phyloP scores from a whole-genome alignment of 176 grass and related monocot genomes.

The Panicum miliaceum region DNA sequence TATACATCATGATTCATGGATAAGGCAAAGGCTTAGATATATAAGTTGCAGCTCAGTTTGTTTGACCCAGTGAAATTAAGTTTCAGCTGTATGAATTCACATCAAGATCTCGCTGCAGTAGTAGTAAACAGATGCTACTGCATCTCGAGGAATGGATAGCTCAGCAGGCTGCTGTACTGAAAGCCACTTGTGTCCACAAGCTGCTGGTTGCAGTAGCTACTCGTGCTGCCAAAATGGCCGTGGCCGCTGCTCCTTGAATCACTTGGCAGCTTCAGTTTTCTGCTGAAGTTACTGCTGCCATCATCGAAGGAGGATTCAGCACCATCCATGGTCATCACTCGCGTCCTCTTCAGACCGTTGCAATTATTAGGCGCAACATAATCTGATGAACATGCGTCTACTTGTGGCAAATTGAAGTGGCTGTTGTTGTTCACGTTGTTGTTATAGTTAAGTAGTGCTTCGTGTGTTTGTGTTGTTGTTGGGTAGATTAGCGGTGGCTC shows the following conservation, averaged over 20 bases:
- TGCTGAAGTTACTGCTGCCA: background rate
- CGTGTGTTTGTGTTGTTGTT: background rate
- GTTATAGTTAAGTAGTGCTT: background rate
- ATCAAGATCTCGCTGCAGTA: background rate
- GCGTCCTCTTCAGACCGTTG: constrained; percentile 37
- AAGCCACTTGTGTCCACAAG: background rate
- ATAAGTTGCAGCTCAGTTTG: too few species aligned
- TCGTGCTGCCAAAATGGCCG: background rate
- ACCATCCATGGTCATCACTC: background rate
- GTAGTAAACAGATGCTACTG: constrained; percentile 2
- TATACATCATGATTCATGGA: background rate
- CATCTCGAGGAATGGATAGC: constrained; percentile 16
- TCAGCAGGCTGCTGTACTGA: constrained; percentile 38
- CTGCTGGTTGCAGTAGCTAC: constrained; percentile 36
- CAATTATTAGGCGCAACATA: background rate
- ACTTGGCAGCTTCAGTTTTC: constrained; percentile 9
- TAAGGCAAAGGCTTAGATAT: too few species aligned
- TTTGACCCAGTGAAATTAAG: background rate
- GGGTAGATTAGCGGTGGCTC: constrained; percentile 27
- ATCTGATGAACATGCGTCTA: background rate
- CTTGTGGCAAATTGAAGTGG: background rate
- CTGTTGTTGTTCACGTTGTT: background rate
- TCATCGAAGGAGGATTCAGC: constrained; percentile 18
- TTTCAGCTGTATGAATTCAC: background rate
- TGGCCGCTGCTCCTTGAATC: constrained; percentile 10